Evolutionary conservation across 352 stramenopile species (phyloP).

Genomic region (Phytopythium kandeliae): DNA sequence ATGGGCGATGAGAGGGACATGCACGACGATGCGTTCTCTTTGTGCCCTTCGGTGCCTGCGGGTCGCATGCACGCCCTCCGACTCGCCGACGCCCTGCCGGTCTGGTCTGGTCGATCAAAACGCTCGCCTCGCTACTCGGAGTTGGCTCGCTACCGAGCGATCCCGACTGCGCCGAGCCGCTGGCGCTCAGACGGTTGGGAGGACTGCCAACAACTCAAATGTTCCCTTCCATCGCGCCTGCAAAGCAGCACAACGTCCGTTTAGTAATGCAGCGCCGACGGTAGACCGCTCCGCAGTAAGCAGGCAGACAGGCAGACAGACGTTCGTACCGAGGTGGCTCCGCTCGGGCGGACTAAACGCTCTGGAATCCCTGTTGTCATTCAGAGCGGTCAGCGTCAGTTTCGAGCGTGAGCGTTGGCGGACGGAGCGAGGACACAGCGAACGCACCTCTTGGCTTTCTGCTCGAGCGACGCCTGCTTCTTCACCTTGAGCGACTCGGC

Average conservation of each 20-base stretch:
- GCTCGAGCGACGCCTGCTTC: conserved; percentile 38
- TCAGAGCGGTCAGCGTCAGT: too few relatives aligned
- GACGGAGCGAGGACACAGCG: too few relatives aligned
- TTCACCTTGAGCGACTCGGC: conserved; percentile 56
- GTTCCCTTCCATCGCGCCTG: conserved; percentile 57
- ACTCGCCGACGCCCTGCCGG: too few relatives aligned
- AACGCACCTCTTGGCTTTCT: conserved; percentile 28
- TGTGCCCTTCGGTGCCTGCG: too few relatives aligned
- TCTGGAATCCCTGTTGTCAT: background rate
- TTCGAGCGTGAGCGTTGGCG: too few relatives aligned
- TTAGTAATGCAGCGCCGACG: too few relatives aligned
- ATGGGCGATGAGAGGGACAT: too few relatives aligned
- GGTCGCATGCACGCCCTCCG: too few relatives aligned
- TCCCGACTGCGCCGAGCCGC: background rate
- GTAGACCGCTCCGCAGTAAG: too few relatives aligned
- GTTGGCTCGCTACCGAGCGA: too few relatives aligned
- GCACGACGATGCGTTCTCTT: too few relatives aligned
- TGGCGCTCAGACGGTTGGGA: background rate
- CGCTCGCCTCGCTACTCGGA: background rate
- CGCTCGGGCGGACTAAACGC: conserved; percentile 5
- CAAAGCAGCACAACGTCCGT: background rate
- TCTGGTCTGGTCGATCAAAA: too few relatives aligned
- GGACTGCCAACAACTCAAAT: conserved; percentile 25
- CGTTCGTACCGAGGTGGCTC: background rate
- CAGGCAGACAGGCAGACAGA: background rate